Evolutionary conservation across 305 asterid genomes (phyloP), one percentile per base, ranked within the genome.

Genomic region (Fraxinus floribunda): DNA sequence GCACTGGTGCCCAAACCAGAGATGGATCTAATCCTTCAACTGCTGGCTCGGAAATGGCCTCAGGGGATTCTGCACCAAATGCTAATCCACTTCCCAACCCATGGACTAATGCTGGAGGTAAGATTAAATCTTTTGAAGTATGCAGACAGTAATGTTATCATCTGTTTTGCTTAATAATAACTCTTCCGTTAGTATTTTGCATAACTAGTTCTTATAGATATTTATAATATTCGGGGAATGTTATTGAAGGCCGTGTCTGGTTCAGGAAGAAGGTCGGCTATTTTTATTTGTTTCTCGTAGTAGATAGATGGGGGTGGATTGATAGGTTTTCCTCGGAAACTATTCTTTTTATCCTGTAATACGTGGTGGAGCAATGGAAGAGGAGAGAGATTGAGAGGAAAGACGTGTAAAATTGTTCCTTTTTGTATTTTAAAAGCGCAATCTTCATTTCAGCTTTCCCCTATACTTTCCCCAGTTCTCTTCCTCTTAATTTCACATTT

Each of bases 11-110:
- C 75, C 94, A 88, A 76, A 87, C 86, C 49, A 85, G 90, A 81
- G 91, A 74, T 70, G 92, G 86, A 76, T 41, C 91, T 44, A 84
- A 88, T 78, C 24, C 85, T 83, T 49, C 92, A 74, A 81, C 89
- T 80, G 81, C 91, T 84, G 93, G 89, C 62, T 68, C 91, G 44
- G 97, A 90, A 85, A 83, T 73, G 22, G 46, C 81, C 74, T 15
- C 91, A 1, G 89, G 88, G 68, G 82, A 92, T 30, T 82, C 93
- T 85, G 87, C 81, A 79, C 95, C 97, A 75, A 91, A 93, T 80
- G 83, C 88, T 30, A 90, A 88, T 79, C 97, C 97, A 81, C 97
- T 93, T 82, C 97, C 97, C 39, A 93, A 91, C 78, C 95, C 97
- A 16, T 93, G 97, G 97, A 83, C 86, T 82, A 85, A 75, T 84